phyloP scores from a whole-genome alignment of 192 early-diverging fungal species.

The Diversispora epigaea region DNA sequence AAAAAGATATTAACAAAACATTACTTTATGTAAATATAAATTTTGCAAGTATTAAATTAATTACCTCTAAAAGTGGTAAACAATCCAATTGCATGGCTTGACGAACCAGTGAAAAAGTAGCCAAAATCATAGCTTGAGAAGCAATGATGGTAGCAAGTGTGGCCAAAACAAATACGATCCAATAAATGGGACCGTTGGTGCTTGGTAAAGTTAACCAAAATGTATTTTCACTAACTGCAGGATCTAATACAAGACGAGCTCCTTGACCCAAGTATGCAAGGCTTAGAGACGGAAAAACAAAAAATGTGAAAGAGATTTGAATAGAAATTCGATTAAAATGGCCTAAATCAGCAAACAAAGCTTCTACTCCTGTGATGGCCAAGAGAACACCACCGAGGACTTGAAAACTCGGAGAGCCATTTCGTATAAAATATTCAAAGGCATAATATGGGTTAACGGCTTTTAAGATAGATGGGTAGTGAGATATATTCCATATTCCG shows the following conservation, averaged over 20 bases:
- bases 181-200: slow-evolving; percentile 12
- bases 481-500: slow-evolving; percentile 52
- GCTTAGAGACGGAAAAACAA: slow-evolving; percentile 51
- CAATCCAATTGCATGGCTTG: slow-evolving; percentile 53
- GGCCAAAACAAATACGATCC: slow-evolving; percentile 52
- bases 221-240: background rate
- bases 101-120: slow-evolving; percentile 52
- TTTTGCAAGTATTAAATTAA: background rate
- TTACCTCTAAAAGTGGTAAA: slow-evolving; percentile 47
- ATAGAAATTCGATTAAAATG: slow-evolving; percentile 53
- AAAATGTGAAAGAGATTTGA: slow-evolving; percentile 42
- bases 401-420: slow-evolving; percentile 35
- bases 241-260: slow-evolving; percentile 30
- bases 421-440: slow-evolving; percentile 35
- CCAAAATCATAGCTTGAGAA: slow-evolving; percentile 58
- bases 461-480: slow-evolving; percentile 37
- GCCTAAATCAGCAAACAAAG: slow-evolving; percentile 58
- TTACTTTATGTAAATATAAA: background rate
- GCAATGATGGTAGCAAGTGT: slow-evolving; percentile 57
- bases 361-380: slow-evolving; percentile 56
- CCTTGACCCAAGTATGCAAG: slow-evolving; percentile 52
- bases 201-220: slow-evolving; percentile 10
- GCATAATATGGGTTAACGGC: slow-evolving; percentile 51
- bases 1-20: background rate
- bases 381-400: slow-evolving; percentile 50